Evolutionary conservation across 1,139 yeast genomes (phyloP).

Genomic region (Lizanozyma gosingica): DNA sequence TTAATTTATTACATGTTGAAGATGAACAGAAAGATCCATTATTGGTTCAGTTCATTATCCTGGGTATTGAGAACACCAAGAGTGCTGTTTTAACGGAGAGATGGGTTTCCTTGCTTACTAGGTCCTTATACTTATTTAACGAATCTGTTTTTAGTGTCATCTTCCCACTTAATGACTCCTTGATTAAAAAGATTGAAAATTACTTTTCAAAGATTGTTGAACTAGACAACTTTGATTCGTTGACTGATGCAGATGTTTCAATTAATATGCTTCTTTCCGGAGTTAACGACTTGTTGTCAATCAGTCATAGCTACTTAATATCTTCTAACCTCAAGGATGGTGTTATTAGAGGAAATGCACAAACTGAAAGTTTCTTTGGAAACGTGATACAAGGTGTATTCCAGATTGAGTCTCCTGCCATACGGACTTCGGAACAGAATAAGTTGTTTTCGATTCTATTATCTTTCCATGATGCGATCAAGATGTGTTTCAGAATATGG

Average conservation of each 20-base stretch:
- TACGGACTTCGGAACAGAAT: constrained; percentile 44
- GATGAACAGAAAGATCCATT: constrained; percentile 22
- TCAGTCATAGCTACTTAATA: constrained; percentile 50
- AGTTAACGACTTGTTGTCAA: constrained; percentile 50
- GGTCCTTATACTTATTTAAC: constrained; percentile 38
- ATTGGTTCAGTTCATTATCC: constrained; percentile 25
- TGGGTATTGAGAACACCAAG: constrained; percentile 27
- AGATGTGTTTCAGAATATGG: constrained; percentile 59
- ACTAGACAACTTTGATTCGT: constrained; percentile 12
- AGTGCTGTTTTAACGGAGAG: constrained; percentile 35
- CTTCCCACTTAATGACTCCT: constrained; percentile 38
- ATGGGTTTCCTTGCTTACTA: constrained; percentile 38
- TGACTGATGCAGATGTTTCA: constrained; percentile 32
- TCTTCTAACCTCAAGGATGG: constrained; percentile 19
- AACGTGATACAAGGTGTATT: constrained; percentile 82
- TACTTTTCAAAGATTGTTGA: constrained; percentile 20
- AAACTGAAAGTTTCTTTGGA: constrained; percentile 55
- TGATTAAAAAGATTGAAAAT: constrained; percentile 36
- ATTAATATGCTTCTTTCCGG: constrained; percentile 53
- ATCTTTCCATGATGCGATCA: constrained; percentile 56
- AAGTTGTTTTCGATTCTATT: constrained; percentile 48
- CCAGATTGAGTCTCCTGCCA: constrained; percentile 63
- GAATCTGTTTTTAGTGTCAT: constrained; percentile 45
- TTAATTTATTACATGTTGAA: constrained; percentile 24
- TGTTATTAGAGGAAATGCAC: constrained; percentile 9